Conservation (phyloP, 345 rosid species). For the Salix exigua region DNA sequence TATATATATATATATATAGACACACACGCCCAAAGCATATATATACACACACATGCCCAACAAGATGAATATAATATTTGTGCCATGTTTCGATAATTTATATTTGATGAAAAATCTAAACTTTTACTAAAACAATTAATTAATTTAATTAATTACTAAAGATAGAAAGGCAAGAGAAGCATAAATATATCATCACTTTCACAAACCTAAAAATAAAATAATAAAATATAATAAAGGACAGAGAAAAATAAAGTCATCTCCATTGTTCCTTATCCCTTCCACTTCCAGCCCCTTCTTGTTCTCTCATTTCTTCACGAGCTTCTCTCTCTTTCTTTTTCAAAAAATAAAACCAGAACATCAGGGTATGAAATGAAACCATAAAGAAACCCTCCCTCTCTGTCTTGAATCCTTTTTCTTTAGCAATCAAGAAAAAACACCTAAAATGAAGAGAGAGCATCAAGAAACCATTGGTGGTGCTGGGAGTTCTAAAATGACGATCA, state of each 20-base stretch:
- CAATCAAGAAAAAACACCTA: not conserved
- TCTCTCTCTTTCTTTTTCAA: not conserved
- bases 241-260: slow-evolving; percentile 19
- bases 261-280: slow-evolving; percentile 47
- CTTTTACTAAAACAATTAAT: not conserved
- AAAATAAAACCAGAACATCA: not conserved
- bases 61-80: too few species aligned
- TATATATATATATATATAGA: too few species aligned
- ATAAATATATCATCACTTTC: not conserved
- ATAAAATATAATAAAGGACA: not conserved
- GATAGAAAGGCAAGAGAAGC: not conserved
- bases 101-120: too few species aligned
- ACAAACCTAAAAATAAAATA: not conserved
- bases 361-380: not conserved
- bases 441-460: slow-evolving; percentile 56
- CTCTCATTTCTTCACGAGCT: slow-evolving; percentile 13
- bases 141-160: not conserved
- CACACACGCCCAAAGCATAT: too few species aligned
- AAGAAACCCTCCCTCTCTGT: not conserved
- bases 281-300: slow-evolving; percentile 9
- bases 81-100: too few species aligned
- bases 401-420: not conserved
- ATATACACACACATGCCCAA: too few species aligned
- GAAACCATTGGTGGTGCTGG: slow-evolving; percentile 30
- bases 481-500: slow-evolving; percentile 32